Base-by-base conservation (phyloP, 176 grass and related monocot species). In the Triticum timopheevii region DNA sequence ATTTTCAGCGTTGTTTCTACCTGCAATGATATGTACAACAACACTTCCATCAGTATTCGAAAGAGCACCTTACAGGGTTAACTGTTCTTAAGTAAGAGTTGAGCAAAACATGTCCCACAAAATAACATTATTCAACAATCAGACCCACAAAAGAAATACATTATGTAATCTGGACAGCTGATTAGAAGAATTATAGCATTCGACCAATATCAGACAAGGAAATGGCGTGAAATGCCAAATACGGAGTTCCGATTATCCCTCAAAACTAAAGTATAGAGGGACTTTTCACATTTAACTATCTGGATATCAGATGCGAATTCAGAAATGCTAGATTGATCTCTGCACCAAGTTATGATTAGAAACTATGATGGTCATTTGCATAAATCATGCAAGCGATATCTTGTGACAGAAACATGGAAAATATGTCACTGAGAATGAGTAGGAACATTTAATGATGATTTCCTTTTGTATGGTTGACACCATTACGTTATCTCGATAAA, bases 1-100 rank as follows among this genome's bases (percentile, higher is more conserved):
- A 33, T 64, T 80, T 90, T 90, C 72, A 90, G 84, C 2, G 8
- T 82, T 78, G 28, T 78, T 78, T 90, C n/a, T 77, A 90, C 84
- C 84, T 90, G 81, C 10, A 86, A 39, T 77, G 61, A 86, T 54
- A 40, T 20, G 12, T 2, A 86, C 50, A 54, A 58, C 13, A 42
- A 44, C 42, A 44, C 42, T 44, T 59, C 28, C 8, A 72, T 72
- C 35, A 61, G 81, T 30, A 15, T 62, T 50, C 50, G 61, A 12
- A 83, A 74, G 10, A 16, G 68, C 68, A 83, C 34, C 30, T 64
- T 20, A 36, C 15, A 59, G 5, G 19, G 12, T 50, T 64, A 33
- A 71, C 23, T 31, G 10, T 19, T n/a, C 20, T 38, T 35, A 36
- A 16, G 0, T 34, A 84, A 47, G 3, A 47, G 12, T 47, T 47